phyloP scores from a whole-genome alignment of 306 rosid genomes.

The Vigna nakashimae region DNA sequence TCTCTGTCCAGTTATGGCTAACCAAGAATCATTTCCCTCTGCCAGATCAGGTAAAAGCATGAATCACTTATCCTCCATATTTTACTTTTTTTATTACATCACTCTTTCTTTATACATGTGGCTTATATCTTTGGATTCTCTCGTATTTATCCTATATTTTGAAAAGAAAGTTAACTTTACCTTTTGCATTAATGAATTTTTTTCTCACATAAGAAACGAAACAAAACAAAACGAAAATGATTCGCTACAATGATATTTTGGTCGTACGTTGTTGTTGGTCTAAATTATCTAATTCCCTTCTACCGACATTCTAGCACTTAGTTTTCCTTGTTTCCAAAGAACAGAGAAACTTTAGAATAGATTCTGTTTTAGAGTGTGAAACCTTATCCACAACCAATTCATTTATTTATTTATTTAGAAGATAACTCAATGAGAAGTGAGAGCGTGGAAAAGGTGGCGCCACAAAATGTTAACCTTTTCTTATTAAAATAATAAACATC shows the following conservation, averaged over 20 bases:
- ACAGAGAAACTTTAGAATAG: conserved; percentile 22
- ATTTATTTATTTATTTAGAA: not conserved
- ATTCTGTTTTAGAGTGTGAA: conserved; percentile 33
- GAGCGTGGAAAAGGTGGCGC: conserved; percentile 1
- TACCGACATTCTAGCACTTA: conserved; percentile 40
- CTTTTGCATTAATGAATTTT: not conserved
- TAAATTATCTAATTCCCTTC: conserved; percentile 41
- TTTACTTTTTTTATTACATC: not conserved
- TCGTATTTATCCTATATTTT: conserved; percentile 2
- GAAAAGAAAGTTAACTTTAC: conserved; percentile 7
- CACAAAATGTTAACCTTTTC: not conserved
- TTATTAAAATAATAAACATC: conserved; percentile 27
- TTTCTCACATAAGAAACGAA: not conserved
- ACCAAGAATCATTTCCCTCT: not conserved
- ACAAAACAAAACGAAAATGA: not conserved
- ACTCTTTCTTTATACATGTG: conserved; percentile 5
- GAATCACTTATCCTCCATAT: not conserved
- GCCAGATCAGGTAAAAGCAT: conserved; percentile 11
- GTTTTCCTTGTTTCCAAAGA: not conserved
- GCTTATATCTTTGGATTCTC: conserved; percentile 9
- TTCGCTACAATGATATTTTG: conserved; percentile 25
- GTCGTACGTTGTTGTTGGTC: not conserved
- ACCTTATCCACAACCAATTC: conserved; percentile 43
- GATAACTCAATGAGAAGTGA: not conserved
- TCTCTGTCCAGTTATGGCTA: not conserved